Percentiles rank a stretch among this genome's conserved stretches.
These are phyloP conservation scores for Phaeomoniella chlamydospora DNA, from an alignment of 2,329 filamentous ascomycete species.

Conservation along the genomic window DNA sequence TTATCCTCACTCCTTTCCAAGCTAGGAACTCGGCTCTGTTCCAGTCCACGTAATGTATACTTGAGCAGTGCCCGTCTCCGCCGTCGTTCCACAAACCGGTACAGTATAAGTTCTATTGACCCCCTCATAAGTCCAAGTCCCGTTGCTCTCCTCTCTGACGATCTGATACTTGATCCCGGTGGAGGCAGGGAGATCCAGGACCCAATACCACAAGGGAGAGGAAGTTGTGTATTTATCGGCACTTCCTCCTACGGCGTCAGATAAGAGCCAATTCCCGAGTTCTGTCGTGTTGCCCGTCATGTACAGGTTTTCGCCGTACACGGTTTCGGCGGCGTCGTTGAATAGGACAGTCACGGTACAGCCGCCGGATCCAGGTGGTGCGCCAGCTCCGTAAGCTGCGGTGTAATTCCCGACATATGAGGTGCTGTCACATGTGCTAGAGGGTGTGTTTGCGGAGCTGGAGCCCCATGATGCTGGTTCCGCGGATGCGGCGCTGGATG, in stretches of 20 bases:
- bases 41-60: not conserved
- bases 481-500: conserved; percentile 6
- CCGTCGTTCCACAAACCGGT: conserved; percentile 15
- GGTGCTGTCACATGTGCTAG: conserved; percentile 6
- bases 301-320: conserved; percentile 44
- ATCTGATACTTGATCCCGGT: not conserved
- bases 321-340: conserved; percentile 5
- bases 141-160: not conserved
- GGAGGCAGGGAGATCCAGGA: not conserved
- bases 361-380: conserved; percentile 5
- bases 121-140: not conserved
- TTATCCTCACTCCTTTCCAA: too few species aligned
- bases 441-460: conserved; percentile 3
- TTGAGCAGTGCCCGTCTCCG: conserved; percentile 16
- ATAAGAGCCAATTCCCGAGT: conserved; percentile 49
- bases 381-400: conserved; percentile 7
- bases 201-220: conserved; percentile 32
- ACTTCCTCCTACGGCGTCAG: conserved; percentile 39
- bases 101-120: conserved; percentile 25
- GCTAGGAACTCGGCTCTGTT: not conserved
- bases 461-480: conserved; percentile 12
- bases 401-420: conserved; percentile 10
- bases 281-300: conserved; percentile 43
- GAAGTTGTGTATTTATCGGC: conserved; percentile 42
- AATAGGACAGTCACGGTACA: conserved; percentile 9